Conservation (phyloP, 208 protist species). For the Leishmania gerbilli region DNA sequence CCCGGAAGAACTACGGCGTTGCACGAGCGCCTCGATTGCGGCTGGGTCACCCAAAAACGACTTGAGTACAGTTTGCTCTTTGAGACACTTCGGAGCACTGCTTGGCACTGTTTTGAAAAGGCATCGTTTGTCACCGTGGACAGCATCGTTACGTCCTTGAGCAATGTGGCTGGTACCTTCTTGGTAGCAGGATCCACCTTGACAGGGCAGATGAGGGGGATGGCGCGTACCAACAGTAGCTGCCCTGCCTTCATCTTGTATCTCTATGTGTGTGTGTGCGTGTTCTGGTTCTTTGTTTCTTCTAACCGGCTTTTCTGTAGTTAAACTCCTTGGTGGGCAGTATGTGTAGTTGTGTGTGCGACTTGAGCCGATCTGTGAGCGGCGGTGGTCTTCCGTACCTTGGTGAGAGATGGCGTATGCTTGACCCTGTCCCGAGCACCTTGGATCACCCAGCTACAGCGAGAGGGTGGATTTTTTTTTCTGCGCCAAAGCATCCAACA, state of each 20-base stretch:
- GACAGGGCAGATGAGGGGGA: conserved; percentile 12
- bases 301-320: background rate
- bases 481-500: background rate
- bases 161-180: conserved; percentile 7
- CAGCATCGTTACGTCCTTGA: conserved; percentile 56
- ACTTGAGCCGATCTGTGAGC: background rate
- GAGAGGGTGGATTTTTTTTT: background rate
- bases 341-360: background rate
- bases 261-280: background rate
- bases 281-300: background rate
- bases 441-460: background rate
- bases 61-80: conserved; percentile 53
- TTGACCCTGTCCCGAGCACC: background rate
- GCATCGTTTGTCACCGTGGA: conserved; percentile 78
- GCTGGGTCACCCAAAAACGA: conserved; percentile 78
- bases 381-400: background rate
- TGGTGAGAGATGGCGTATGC: background rate
- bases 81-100: conserved; percentile 42
- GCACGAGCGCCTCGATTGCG: conserved; percentile 73
- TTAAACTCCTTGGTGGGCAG: background rate
- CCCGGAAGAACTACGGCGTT: conserved; percentile 76
- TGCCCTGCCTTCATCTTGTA: conserved; percentile 11
- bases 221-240: conserved; percentile 5
- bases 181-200: background rate
- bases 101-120: conserved; percentile 65